Evolutionary conservation across 257 asterid species (phyloP).

Genomic region (Knoxia roxburghii): DNA sequence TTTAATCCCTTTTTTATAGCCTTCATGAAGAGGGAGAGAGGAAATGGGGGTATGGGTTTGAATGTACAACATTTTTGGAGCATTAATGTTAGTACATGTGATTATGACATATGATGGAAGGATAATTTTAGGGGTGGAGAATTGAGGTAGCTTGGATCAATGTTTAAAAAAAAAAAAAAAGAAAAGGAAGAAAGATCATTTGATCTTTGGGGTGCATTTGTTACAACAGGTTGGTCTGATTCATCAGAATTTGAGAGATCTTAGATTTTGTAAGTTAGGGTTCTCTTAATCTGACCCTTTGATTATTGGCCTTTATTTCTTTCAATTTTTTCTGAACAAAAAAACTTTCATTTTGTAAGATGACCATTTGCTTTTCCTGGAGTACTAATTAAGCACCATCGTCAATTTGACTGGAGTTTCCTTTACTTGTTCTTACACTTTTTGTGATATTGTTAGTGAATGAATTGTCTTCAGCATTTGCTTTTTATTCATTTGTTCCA

Average conservation of each 20-base stretch:
- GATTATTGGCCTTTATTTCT: neutral
- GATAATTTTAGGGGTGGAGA: neutral
- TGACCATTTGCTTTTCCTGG: slow-evolving; percentile 1
- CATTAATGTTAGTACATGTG: neutral
- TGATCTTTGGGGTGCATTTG: slow-evolving; percentile 5
- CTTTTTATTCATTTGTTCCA: neutral
- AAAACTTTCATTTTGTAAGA: too few species aligned
- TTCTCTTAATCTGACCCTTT: slow-evolving; percentile 4
- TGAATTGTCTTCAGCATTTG: neutral
- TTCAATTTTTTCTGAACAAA: neutral
- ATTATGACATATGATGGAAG: slow-evolving; percentile 5
- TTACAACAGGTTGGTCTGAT: slow-evolving; percentile 14
- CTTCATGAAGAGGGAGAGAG: neutral
- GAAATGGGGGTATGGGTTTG: too few species aligned
- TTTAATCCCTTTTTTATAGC: neutral
- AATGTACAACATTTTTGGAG: slow-evolving; percentile 8
- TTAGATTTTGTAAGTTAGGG: slow-evolving; percentile 11
- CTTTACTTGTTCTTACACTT: neutral
- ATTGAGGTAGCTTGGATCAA: neutral
- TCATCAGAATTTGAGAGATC: neutral
- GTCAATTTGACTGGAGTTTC: neutral
- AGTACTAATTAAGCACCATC: neutral
- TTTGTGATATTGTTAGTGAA: too few species aligned
- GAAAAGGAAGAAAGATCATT: too few species aligned
- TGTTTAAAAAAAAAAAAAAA: neutral